A percentile compares a stretch with the other conserved stretches of the same genome.
phyloP scores from a whole-genome alignment of 2,329 filamentous ascomycete genomes.

The Xylariaceae sp. region DNA sequence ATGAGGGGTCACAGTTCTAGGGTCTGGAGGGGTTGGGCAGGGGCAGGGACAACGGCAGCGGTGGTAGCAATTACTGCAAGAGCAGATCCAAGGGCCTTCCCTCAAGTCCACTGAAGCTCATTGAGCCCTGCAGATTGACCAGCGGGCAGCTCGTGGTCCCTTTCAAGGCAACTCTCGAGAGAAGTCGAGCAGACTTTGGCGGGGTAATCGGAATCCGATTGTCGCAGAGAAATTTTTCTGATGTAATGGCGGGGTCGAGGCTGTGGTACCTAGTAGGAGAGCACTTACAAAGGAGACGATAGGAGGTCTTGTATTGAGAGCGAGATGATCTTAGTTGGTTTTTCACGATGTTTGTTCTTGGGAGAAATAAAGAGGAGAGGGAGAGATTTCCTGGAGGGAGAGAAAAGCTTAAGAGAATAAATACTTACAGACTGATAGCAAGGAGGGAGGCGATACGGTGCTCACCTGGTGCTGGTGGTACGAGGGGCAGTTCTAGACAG shows the following conservation, averaged over 20 bases:
- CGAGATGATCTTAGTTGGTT: not conserved
- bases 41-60: no score
- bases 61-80: no score
- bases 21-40: no score
- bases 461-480: constrained; percentile 11
- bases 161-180: no score
- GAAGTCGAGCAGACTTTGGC: not conserved
- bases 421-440: constrained; percentile 9
- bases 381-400: not conserved
- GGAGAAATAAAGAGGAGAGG: not conserved
- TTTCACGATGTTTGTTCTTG: no score
- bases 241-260: not conserved
- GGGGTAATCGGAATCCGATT: not conserved
- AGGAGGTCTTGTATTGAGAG: not conserved
- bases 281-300: not conserved
- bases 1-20: no score
- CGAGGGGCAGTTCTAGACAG: constrained; percentile 10
- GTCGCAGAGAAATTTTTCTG: not conserved
- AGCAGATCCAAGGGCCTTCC: no score
- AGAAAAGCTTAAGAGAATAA: constrained; percentile 14
- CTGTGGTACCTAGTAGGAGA: not conserved
- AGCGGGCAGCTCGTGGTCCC: no score
- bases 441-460: constrained; percentile 10
- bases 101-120: no score
- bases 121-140: no score